Evolutionary conservation across 176 grass and related monocot genomes (phyloP).

Genomic region (Cymbopogon citratus): DNA sequence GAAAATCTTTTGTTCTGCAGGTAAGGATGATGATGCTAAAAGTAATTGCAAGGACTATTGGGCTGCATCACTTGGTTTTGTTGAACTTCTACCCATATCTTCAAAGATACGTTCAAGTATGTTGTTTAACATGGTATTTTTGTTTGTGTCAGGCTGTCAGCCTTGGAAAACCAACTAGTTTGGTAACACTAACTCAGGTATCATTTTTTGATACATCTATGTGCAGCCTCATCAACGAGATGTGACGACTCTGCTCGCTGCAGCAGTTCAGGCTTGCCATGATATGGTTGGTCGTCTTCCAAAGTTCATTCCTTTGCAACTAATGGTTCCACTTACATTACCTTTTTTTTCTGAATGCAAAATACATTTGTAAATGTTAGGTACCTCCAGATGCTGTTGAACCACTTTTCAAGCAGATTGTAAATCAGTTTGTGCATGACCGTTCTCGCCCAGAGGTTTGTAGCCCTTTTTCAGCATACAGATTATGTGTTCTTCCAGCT

Average conservation of each 20-base stretch:
- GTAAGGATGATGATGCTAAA: constrained; percentile 95
- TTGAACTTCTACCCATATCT: constrained; percentile 87
- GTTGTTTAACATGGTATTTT: neutral
- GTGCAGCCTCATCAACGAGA: constrained; percentile 90
- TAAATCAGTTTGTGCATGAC: constrained; percentile 99
- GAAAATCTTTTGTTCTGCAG: constrained; percentile 41
- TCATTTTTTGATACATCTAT: constrained; percentile 8
- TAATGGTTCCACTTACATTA: neutral
- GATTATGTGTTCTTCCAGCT: neutral
- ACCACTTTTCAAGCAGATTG: constrained; percentile 92
- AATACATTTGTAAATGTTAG: constrained; percentile 27
- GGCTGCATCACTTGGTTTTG: constrained; percentile 78
- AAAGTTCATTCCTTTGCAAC: neutral
- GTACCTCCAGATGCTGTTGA: constrained; percentile 97
- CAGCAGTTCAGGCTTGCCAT: constrained; percentile 95
- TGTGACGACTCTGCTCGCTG: constrained; percentile 91
- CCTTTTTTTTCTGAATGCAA: neutral
- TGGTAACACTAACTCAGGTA: neutral
- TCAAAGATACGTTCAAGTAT: constrained; percentile 92
- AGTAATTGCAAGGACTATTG: constrained; percentile 82
- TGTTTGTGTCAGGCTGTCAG: neutral
- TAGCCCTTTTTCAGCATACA: neutral
- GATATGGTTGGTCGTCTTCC: constrained; percentile 55
- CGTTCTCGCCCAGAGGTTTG: constrained; percentile 87
- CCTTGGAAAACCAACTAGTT: neutral